These are phyloP conservation scores for Dryadomyces quercus-mongolicae DNA, from an alignment of 2,329 filamentous ascomycete genomes.

Conservation along the genomic window DNA sequence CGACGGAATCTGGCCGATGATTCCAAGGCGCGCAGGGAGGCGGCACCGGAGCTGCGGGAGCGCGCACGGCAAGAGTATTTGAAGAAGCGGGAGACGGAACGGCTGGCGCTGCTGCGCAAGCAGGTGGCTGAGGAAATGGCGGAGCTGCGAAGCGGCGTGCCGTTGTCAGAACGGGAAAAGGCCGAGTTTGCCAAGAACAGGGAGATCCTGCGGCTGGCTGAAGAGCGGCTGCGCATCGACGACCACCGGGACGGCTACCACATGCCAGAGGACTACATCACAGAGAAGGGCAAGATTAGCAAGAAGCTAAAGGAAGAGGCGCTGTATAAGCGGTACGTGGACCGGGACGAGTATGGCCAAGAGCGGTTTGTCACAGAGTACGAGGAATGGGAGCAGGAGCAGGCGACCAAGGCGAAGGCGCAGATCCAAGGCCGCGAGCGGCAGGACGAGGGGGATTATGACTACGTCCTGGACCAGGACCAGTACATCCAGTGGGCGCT, in stretches of 20 bases:
- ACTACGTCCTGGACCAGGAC: conserved; percentile 83
- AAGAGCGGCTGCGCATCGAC: conserved; percentile 78
- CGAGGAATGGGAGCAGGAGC: conserved; percentile 91
- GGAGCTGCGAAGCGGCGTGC: conserved; percentile 64
- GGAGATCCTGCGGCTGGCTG: conserved; percentile 67
- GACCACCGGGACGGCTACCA: conserved; percentile 86
- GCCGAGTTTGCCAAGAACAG: conserved; percentile 82
- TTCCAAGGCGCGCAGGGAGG: conserved; percentile 52
- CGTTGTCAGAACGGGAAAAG: conserved; percentile 66
- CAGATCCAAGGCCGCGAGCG: conserved; percentile 67
- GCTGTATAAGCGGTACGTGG: conserved; percentile 81
- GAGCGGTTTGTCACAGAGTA: conserved; percentile 88
- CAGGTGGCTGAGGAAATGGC: conserved; percentile 83
- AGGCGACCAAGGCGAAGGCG: conserved; percentile 74
- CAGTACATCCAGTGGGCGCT: conserved; percentile 79
- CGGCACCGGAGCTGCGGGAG: conserved; percentile 70
- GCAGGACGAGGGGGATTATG: conserved; percentile 72
- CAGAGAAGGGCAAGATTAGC: conserved; percentile 82
- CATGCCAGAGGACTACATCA: conserved; percentile 91
- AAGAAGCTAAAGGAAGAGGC: conserved; percentile 78
- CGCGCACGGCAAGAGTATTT: conserved; percentile 86
- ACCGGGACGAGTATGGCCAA: conserved; percentile 74
- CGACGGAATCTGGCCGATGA: conserved; percentile 51
- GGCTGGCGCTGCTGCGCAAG: conserved; percentile 72
- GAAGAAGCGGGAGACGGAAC: conserved; percentile 80